Conservation (phyloP, 2,329 filamentous ascomycete genomes). For the Westerdykella ornata region DNA sequence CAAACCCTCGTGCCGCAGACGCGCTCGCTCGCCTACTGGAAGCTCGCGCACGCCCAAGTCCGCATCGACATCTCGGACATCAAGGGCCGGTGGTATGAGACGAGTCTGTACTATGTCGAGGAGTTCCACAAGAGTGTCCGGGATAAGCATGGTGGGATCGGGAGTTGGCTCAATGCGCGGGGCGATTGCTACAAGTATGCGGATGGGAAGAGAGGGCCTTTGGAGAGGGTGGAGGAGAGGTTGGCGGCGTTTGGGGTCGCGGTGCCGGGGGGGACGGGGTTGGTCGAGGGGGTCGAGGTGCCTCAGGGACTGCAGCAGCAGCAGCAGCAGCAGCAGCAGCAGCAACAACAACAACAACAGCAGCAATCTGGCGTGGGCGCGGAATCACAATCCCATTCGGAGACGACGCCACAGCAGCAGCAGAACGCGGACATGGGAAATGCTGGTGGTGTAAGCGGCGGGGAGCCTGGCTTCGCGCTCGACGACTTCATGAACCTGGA, state of each 20-base stretch:
- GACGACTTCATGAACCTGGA: slow-evolving; percentile 43
- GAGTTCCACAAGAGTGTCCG: slow-evolving; percentile 30
- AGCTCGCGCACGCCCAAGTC: slow-evolving; percentile 31
- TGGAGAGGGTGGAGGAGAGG: slow-evolving; percentile 31
- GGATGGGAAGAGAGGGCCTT: slow-evolving; percentile 9
- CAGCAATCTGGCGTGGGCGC: neutral
- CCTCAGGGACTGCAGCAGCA: slow-evolving; percentile 14
- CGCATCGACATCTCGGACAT: slow-evolving; percentile 44
- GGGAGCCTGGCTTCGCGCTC: slow-evolving; percentile 13
- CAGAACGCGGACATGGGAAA: slow-evolving; percentile 11
- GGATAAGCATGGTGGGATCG: slow-evolving; percentile 39
- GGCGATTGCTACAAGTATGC: slow-evolving; percentile 33
- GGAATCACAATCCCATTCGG: neutral
- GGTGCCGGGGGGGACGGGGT: slow-evolving; percentile 33
- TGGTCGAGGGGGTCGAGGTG: slow-evolving; percentile 38
- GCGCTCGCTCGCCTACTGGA: slow-evolving; percentile 39
- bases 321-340: slow-evolving; percentile 8
- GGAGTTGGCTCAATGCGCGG: slow-evolving; percentile 44
- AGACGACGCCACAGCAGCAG: neutral
- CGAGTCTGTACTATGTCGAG: slow-evolving; percentile 42
- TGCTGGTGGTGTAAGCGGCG: neutral
- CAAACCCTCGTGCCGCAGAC: slow-evolving; percentile 36
- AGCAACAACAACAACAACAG: neutral
- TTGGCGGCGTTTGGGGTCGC: slow-evolving; percentile 40
- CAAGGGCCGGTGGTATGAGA: slow-evolving; percentile 58